phyloP scores from a whole-genome alignment of 306 rosid species.

The Chamaecrista fasciculata region DNA sequence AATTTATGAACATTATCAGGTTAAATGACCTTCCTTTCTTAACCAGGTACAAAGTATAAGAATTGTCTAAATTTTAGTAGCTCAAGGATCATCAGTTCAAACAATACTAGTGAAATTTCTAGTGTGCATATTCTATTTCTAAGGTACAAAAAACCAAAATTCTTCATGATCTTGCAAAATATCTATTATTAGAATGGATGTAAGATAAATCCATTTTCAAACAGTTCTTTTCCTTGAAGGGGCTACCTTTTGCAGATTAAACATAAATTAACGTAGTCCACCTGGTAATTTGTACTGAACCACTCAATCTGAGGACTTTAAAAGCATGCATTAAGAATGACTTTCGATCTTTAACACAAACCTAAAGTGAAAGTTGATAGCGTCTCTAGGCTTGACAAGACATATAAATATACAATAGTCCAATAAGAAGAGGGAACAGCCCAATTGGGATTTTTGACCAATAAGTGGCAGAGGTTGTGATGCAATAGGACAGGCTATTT shows the following conservation, averaged over 20 bases:
- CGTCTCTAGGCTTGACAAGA: neutral
- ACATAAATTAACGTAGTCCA: neutral
- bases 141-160: neutral
- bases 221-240: neutral
- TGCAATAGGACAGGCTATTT: neutral
- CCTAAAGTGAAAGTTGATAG: neutral
- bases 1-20: neutral
- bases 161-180: neutral
- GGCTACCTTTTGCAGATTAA: neutral
- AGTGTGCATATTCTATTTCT: neutral
- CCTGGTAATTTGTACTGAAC: neutral
- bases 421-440: neutral
- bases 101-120: neutral
- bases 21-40: neutral
- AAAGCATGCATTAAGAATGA: neutral
- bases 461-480: neutral
- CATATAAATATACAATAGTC: neutral
- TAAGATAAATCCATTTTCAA: neutral
- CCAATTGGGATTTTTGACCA: neutral
- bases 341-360: neutral
- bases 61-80: neutral
- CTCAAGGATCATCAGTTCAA: neutral
- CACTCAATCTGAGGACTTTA: neutral
- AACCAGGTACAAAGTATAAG: neutral
- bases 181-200: neutral